Percentiles rank a stretch among this genome's conserved stretches.
These are phyloP conservation scores for Cytospora chrysosperma DNA, from an alignment of 2,329 filamentous ascomycete species.

Conservation along the genomic window DNA sequence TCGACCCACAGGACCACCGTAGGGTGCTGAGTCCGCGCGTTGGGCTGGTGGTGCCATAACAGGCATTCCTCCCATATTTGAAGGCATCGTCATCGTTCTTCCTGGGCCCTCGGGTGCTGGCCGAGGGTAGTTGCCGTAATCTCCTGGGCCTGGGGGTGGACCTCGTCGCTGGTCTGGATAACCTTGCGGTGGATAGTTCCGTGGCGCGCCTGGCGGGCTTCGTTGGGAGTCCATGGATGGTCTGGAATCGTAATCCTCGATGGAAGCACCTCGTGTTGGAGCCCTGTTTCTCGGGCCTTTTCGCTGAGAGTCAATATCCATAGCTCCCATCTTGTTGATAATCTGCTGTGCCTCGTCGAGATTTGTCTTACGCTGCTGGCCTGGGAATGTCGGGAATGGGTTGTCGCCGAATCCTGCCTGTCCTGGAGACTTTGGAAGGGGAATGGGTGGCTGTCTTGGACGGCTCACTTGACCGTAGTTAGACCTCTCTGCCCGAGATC, in stretches of 20 bases:
- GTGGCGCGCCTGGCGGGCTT: slow-evolving; percentile 35
- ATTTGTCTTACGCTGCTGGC: slow-evolving; percentile 40
- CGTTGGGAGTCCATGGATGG: slow-evolving; percentile 38
- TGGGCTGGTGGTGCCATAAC: slow-evolving; percentile 36
- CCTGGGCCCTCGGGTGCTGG: slow-evolving; percentile 50
- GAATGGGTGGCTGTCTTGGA: slow-evolving; percentile 32
- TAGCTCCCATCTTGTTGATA: slow-evolving; percentile 40
- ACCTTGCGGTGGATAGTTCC: slow-evolving; percentile 38
- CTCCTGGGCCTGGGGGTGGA: slow-evolving; percentile 32
- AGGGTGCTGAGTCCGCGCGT: slow-evolving; percentile 46
- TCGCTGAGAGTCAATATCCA: slow-evolving; percentile 36
- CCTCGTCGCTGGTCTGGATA: slow-evolving; percentile 39
- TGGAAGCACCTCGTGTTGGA: slow-evolving; percentile 27
- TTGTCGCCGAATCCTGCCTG: slow-evolving; percentile 40
- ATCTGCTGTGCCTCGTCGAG: slow-evolving; percentile 42
- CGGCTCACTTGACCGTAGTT: slow-evolving; percentile 28
- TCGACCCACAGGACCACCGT: slow-evolving; percentile 45
- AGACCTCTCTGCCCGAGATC: slow-evolving; percentile 19
- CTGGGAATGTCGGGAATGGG: slow-evolving; percentile 44
- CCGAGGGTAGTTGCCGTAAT: slow-evolving; percentile 40
- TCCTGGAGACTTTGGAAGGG: slow-evolving; percentile 22
- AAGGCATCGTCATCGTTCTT: slow-evolving; percentile 64
- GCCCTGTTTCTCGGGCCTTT: slow-evolving; percentile 20
- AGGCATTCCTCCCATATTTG: slow-evolving; percentile 41
- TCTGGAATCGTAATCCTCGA: slow-evolving; percentile 31